These are phyloP conservation scores for Quercus agrifolia DNA, from an alignment of 306 rosid genomes.

Conservation along the genomic window DNA sequence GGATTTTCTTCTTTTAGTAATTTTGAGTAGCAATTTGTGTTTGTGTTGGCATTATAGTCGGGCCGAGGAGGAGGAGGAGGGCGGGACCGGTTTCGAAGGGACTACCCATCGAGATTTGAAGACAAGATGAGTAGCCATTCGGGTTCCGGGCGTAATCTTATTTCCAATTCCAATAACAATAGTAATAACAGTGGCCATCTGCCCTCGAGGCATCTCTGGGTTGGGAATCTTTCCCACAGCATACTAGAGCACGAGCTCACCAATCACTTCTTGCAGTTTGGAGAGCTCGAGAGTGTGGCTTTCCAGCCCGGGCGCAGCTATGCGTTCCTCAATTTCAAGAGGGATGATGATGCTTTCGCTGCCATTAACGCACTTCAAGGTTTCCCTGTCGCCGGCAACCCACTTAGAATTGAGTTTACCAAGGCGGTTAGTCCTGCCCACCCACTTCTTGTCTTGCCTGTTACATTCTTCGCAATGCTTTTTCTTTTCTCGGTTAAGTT, in stretches of 20 bases:
- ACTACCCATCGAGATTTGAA: constrained; percentile 27
- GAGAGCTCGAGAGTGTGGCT: constrained; percentile 74
- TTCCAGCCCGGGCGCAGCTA: constrained; percentile 87
- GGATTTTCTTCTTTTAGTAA: no score
- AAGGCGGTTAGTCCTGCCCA: constrained; percentile 99
- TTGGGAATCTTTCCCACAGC: constrained; percentile 70
- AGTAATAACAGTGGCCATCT: constrained; percentile 29
- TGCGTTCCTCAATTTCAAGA: constrained; percentile 71
- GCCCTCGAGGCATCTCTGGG: constrained; percentile 90
- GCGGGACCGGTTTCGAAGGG: constrained; percentile 36
- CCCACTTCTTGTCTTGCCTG: constrained; percentile 36
- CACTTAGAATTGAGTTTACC: constrained; percentile 89
- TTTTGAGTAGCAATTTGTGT: background rate
- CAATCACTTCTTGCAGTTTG: constrained; percentile 61
- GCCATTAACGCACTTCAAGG: constrained; percentile 80
- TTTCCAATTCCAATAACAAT: constrained; percentile 4
- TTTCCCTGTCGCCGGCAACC: constrained; percentile 66
- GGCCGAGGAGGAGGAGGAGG: constrained; percentile 33
- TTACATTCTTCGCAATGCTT: constrained; percentile 41
- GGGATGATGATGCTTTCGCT: constrained; percentile 77
- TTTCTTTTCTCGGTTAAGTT: constrained; percentile 4
- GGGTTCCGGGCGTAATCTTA: constrained; percentile 3
- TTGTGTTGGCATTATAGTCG: background rate
- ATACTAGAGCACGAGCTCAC: constrained; percentile 63
- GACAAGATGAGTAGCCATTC: constrained; percentile 15